A percentile compares a stretch with the other conserved stretches of the same genome.
These are phyloP conservation scores for Tolypocladium amazonense DNA, from an alignment of 2,329 filamentous ascomycete species.

Conservation along the genomic window DNA sequence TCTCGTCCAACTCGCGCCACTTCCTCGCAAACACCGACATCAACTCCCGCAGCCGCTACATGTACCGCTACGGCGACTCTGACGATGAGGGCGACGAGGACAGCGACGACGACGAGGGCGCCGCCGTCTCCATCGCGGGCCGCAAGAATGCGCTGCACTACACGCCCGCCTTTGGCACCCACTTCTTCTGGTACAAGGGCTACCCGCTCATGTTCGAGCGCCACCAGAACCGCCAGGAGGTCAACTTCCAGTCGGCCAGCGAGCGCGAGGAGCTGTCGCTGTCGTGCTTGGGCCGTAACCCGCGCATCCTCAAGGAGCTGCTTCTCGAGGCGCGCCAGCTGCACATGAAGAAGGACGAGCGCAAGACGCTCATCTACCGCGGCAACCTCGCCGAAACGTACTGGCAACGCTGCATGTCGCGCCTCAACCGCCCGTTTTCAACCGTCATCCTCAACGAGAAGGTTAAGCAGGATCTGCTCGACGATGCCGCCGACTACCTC, in stretches of 20 bases:
- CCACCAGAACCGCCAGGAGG: slow-evolving; percentile 33
- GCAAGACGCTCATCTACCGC: slow-evolving; percentile 56
- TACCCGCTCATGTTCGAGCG: slow-evolving; percentile 48
- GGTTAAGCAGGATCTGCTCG: slow-evolving; percentile 47
- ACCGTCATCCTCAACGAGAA: slow-evolving; percentile 54
- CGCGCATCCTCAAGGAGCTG: slow-evolving; percentile 49
- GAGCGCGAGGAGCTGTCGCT: slow-evolving; percentile 49
- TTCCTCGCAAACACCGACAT: slow-evolving; percentile 57
- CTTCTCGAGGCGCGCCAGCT: slow-evolving; percentile 45
- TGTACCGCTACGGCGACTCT: slow-evolving; percentile 36
- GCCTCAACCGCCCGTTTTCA: slow-evolving; percentile 49
- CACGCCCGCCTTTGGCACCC: slow-evolving; percentile 56
- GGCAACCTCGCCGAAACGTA: slow-evolving; percentile 36
- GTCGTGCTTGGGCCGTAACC: slow-evolving; percentile 51
- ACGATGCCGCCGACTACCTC: slow-evolving; percentile 53
- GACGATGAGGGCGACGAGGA: slow-evolving; percentile 24
- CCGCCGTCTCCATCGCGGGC: slow-evolving; percentile 11
- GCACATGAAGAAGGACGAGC: slow-evolving; percentile 46
- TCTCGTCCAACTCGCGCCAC: slow-evolving; percentile 46
- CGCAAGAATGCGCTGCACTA: slow-evolving; percentile 44
- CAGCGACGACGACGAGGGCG: slow-evolving; percentile 25
- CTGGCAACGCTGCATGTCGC: slow-evolving; percentile 54
- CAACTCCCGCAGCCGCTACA: slow-evolving; percentile 38
- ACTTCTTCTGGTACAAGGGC: slow-evolving; percentile 58
- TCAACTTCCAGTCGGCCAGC: slow-evolving; percentile 27